Evolutionary conservation across 768 basidiomycete species (phyloP).

Genomic region (Boletellus ananas): DNA sequence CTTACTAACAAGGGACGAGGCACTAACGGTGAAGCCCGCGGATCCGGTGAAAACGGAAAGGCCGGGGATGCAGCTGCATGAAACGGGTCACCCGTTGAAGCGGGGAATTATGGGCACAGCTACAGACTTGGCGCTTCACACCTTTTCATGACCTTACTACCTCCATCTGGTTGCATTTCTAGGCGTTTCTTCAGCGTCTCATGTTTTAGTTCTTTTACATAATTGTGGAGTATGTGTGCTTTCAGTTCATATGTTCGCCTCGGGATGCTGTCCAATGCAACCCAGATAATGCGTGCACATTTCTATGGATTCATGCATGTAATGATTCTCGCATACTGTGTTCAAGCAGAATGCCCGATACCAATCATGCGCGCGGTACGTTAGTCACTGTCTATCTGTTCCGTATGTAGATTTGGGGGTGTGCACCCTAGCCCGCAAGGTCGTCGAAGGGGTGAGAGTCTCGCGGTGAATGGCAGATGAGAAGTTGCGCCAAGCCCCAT

Average conservation of each 20-base stretch:
- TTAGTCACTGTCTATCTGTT: too few species aligned
- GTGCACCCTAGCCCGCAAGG: too few species aligned
- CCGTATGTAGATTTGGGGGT: too few species aligned
- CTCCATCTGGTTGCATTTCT: constrained; percentile 7
- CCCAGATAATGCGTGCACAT: constrained; percentile 20
- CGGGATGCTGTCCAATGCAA: constrained; percentile 11
- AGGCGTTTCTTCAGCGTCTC: constrained; percentile 8
- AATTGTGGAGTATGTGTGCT: constrained; percentile 23
- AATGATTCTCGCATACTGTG: background rate
- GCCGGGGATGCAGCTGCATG: constrained; percentile 23
- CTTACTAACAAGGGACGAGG: constrained; percentile 40
- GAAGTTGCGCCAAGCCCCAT: too few species aligned
- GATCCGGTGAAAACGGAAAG: constrained; percentile 26
- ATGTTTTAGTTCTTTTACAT: constrained; percentile 14
- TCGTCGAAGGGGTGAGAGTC: too few species aligned
- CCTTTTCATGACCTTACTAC: constrained; percentile 15
- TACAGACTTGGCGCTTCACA: constrained; percentile 16
- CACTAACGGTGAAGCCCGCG: constrained; percentile 28
- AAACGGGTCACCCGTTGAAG: constrained; percentile 15
- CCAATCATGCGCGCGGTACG: background rate
- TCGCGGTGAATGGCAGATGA: too few species aligned
- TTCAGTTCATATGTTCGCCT: constrained; percentile 20
- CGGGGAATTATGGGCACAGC: constrained; percentile 17
- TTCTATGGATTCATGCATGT: constrained; percentile 11
- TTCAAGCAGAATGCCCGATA: background rate